Base-by-base conservation (phyloP, 2,329 filamentous ascomycete species). In the Hansfordia pulvinata region DNA sequence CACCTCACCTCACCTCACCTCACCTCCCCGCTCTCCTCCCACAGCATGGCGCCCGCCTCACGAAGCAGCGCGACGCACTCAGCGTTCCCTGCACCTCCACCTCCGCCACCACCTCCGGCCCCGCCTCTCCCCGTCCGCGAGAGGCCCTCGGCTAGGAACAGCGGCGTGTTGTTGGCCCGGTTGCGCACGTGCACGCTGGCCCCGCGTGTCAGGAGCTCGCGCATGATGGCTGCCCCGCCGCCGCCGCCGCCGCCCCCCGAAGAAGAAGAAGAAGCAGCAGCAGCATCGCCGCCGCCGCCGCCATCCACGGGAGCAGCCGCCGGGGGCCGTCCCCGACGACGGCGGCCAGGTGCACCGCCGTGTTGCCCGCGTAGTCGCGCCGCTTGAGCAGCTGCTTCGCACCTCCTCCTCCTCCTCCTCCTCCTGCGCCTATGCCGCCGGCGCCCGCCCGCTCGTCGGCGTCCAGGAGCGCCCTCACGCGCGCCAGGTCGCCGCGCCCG, bases 361-460 rank as follows among this genome's bases (percentile, higher is more conserved):
- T 88, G 53, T 88, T 90, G 24, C 82, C 81, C 12, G 78, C 79
- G 46, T 88, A 88, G 53, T 90, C 82, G 17, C 70, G 68, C 35
- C 76, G 74, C 43, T 81, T 81, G 23, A 90, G 62, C 12, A 90
- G 60, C 53, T 67, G 69, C 30, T n/a, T n/a, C n/a, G n/a, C n/a
- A n/a, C n/a, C n/a, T n/a, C n/a, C n/a, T n/a, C n/a, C n/a, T n/a
- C n/a, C n/a, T n/a, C n/a, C n/a, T n/a, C n/a, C n/a, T n/a, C n/a
- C n/a, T n/a, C n/a, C n/a, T n/a, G n/a, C n/a, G n/a, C n/a, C n/a
- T n/a, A n/a, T n/a, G n/a, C n/a, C n/a, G n/a, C n/a, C n/a, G n/a
- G n/a, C n/a, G n/a, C n/a, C n/a, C n/a, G n/a, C n/a, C 14, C 43
- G 56, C 34, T 74, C 66, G 41, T 82, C 76, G 22, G 65, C 65